Base-by-base conservation (phyloP, 345 rosid species). In the Balakata baccata region DNA sequence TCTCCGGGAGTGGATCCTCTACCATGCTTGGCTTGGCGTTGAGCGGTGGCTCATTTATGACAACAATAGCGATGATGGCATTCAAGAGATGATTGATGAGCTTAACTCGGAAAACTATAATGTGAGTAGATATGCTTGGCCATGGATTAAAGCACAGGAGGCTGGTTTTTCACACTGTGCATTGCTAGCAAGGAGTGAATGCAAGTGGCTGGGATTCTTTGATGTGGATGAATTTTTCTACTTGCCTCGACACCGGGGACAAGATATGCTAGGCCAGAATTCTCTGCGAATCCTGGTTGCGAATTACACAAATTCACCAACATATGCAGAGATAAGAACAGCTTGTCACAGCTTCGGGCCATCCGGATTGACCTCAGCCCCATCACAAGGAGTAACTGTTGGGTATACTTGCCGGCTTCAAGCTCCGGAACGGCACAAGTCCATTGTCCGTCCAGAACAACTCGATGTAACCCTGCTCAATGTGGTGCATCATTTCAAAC, bases 111-210 rank as follows among this genome's bases (percentile, higher is more conserved):
- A 79, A 51, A 82, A 85, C 66, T 88, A 89, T 77, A 95, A 91
- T 22, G 86, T 95, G 50, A 89, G 87, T 50, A 77, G 93, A 65
- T 94, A 92, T 76, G 82, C 81, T 45, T 95, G 97, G 98, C 99
- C 99, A 0, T 96, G 99, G 99, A 87, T 89, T 70, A 96, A 96
- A 79, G 86, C 98, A 41, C 99, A 96, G 73, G 99, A 96, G 81
- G 99, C 98, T 0, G 98, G 99, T 0, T 93, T 96, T 80, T 93
- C 98, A 0, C 98, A 96, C 66, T 96, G 99, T 75, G 89, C 91
- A 57, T 73, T 96, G 60, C 81, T 90, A 75, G 94, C 99, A 5
- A 87, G 85, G 81, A 77, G 83, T 1, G 96, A 89, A 69, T 96
- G 99, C 80, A 74, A 82, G 68, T 96, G 98, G 99, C 86, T 96